Base-by-base conservation (phyloP, 352 stramenopile genomes). In the Globisporangium barbulae region DNA sequence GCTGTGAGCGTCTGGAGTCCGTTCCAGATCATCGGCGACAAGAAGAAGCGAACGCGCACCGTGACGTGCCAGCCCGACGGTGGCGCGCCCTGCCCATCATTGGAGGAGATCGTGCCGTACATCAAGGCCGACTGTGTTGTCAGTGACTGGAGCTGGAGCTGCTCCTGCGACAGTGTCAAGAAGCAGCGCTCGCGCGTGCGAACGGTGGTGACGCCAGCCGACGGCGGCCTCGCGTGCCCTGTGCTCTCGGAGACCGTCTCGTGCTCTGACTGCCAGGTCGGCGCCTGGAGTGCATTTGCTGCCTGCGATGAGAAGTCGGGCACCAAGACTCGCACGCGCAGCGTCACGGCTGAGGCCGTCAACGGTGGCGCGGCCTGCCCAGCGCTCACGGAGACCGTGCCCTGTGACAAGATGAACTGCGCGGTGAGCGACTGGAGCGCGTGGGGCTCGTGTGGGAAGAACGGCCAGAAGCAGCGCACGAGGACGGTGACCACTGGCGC, bases 341-440 rank as follows among this genome's bases (percentile, higher is more conserved):
- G 55, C 4, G 72, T 89, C 28, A 48, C 63, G 3, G 66, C 55
- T 0, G 53, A 72, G 0, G 55, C 76, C 9, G 50, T 55, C 2
- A 79, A 80, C 54, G 79, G 76, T 6, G 79, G 81, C 1, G 58
- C 64, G 0, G 68, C 68, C 19, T 91, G 81, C 22, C 70, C 61
- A 49, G 49, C 30, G 0, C 68, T 88, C 8, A 72, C 65, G 0
- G 70, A 78, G n/a, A 67, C 45, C 0, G 57, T 57, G 0, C 35
- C 64, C n/a, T 81, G 73, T 41, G 71, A 78, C 37, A 79, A 78
- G 33, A 69, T 83, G 2, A 72, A 91, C 61, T 91, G 82, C 25
- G 76, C 80, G 13, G 73, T 88, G 25, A 76, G 78, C 42, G 71
- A 74, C 2, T 91, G 80, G 78, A 73, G 67, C n/a, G 37, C 63